Base-by-base conservation (phyloP, 129 eudicot genomes). In the Saposhnikovia divaricata region DNA sequence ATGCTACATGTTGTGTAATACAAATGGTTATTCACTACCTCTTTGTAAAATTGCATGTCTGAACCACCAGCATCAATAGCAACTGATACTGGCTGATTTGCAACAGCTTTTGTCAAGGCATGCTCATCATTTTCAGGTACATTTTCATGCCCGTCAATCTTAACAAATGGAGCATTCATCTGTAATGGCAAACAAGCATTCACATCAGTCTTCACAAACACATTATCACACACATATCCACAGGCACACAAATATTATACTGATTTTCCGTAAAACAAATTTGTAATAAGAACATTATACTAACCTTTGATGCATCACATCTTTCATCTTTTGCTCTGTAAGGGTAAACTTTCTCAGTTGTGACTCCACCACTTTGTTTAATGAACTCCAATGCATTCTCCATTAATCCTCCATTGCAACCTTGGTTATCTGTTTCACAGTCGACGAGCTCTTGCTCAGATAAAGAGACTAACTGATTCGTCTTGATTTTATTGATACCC, bases 161-260 rank as follows among this genome's bases (percentile, higher is more conserved):
- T 74, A 74, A 74, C 78, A 13, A 74, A 57, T 25, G 78, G 78
- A 46, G 78, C 78, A 74, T 74, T 74, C 78, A 74, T 74, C 78
- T 74, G 78, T 74, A 74, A 11, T 21, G 18, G 14, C 59, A 45
- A 27, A 74, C 27, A 74, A 11, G 15, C 51, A 46, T 25, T 44
- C 66, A 23, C 66, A 57, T 59, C 68, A 59, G 34, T 59, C 66
- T 57, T 59, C 34, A 59, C 27, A 6, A 37, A 38, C 42, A 71
- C 14, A 9, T 71, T 39, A 5, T 5, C 9, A 38, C 45, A 38
- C 45, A 71, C 44, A 71, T 31, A 71, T 18, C 14, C 21, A 9
- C 21, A 10, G 34, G 31, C 21, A 18, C 61, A 53, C 61, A 53
- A 5, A 53, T 53, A 53, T 53, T 53, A 4, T 53, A 53, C 61